Base-by-base conservation (phyloP, 2,329 filamentous ascomycete genomes). In the Hortaea werneckii region DNA sequence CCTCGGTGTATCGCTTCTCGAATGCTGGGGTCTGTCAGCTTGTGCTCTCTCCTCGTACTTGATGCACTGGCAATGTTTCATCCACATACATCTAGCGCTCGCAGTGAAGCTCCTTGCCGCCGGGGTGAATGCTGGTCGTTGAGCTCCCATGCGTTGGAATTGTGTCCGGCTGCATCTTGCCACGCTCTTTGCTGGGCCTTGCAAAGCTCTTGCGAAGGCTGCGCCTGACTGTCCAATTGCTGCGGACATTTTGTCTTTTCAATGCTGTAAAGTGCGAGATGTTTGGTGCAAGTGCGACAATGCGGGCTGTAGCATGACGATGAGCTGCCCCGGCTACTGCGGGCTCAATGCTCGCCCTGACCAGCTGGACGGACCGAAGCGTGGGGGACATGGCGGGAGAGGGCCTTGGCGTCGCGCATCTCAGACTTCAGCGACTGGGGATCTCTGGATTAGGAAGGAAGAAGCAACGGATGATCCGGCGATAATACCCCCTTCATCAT, bases 1-100 rank as follows among this genome's bases (percentile, higher is more conserved):
- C 90, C 67, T 89, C 84, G 54, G 92, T 95, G 76, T 94, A 98
- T 67, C 83, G 86, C 72, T 92, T 90, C 58, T 78, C 72, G 45
- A 75, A 71, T 60, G 70, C 82, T 85, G 52, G 34, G 8, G 7
- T n/a, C 7, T n/a, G 32, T 46, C 29, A 47, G 37, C 5, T 34
- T 27, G 27, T 32, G 28, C 11, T 39, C 29, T 13, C 10, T 41
- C 13, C 5, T 41, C 50, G 30, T 53, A 63, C 60, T 53, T 55
- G 50, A 54, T 38, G 54, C 45, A 46, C 58, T 52, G 28, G 51
- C 52, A 32, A 20, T 20, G 20, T 4, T 35, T 35, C 32, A 35
- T 35, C 9, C 8, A 35, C 32, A 35, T 35, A 35, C 32, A 35
- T n/a, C 32, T 35, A 9, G 32, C 8, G 32, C 32, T 35, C 9